phyloP scores from a whole-genome alignment of 768 basidiomycete genomes.

The Lentinula edodes region DNA sequence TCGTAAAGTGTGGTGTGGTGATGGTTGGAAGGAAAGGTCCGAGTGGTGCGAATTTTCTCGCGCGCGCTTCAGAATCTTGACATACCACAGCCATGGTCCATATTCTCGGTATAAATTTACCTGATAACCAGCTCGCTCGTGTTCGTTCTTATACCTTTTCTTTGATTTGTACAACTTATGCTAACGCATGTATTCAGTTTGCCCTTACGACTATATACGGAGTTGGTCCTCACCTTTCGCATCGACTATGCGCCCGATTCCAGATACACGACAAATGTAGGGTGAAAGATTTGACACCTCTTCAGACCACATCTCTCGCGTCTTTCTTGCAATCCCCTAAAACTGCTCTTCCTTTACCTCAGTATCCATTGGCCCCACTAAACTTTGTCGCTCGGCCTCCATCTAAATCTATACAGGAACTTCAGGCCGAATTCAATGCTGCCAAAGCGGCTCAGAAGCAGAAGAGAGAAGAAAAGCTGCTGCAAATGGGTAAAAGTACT shows the following conservation, averaged over 20 bases:
- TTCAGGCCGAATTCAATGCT: slow-evolving; percentile 35
- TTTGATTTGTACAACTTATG: not conserved
- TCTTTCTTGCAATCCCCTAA: slow-evolving; percentile 90
- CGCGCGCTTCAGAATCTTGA: not conserved
- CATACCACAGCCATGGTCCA: slow-evolving; percentile 58
- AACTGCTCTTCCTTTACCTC: slow-evolving; percentile 62
- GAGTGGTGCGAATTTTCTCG: slow-evolving; percentile 4
- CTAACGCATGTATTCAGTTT: slow-evolving; percentile 43
- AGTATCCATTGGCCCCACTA: slow-evolving; percentile 59
- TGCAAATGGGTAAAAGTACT: not conserved
- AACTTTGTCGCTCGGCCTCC: slow-evolving; percentile 44
- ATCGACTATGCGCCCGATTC: slow-evolving; percentile 84
- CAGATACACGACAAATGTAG: slow-evolving; percentile 85
- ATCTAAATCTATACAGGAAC: slow-evolving; percentile 30
- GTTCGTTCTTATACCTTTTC: slow-evolving; percentile 36
- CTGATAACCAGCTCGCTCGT: slow-evolving; percentile 70
- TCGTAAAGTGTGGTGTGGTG: not conserved
- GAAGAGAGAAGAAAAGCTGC: slow-evolving; percentile 20
- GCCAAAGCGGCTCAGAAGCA: slow-evolving; percentile 15
- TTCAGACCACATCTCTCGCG: slow-evolving; percentile 87
- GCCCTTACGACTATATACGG: slow-evolving; percentile 92
- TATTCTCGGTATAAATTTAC: slow-evolving; percentile 79
- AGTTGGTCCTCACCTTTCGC: slow-evolving; percentile 68
- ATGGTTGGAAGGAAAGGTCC: slow-evolving; percentile 9
- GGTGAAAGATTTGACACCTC: slow-evolving; percentile 76